Percentiles rank a stretch among this genome's conserved stretches.
These are phyloP conservation scores for Hura crepitans DNA, from an alignment of 441 rosid genomes.

Conservation along the genomic window DNA sequence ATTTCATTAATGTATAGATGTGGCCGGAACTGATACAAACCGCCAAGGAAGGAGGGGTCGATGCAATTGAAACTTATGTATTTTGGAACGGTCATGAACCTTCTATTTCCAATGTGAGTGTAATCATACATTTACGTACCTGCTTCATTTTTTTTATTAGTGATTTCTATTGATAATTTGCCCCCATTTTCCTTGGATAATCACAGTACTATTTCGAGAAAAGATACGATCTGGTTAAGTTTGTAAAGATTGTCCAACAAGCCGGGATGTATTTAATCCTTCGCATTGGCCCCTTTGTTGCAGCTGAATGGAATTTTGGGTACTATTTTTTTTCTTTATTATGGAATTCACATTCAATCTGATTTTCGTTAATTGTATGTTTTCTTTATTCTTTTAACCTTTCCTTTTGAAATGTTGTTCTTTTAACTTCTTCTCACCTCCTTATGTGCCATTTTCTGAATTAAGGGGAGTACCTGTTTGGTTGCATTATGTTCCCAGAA, in stretches of 20 bases:
- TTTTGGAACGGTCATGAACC: conserved; percentile 96
- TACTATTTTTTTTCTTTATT: conserved; percentile 19
- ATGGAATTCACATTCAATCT: conserved; percentile 3
- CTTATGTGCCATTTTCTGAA: conserved; percentile 14
- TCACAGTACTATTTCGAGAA: conserved; percentile 73
- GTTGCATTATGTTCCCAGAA: conserved; percentile 86
- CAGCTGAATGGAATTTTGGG: conserved; percentile 98
- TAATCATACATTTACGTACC: neutral
- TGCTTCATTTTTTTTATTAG: neutral
- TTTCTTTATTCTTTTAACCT: too few relatives aligned
- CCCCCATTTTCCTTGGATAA: neutral
- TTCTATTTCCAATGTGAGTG: conserved; percentile 59
- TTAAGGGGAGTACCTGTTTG: conserved; percentile 87
- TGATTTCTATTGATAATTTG: neutral
- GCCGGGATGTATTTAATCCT: conserved; percentile 88
- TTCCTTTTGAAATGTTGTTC: too few relatives aligned
- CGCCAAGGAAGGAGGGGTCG: conserved; percentile 86
- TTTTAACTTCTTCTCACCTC: neutral
- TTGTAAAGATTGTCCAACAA: conserved; percentile 74
- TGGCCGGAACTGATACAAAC: conserved; percentile 84
- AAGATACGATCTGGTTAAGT: conserved; percentile 81
- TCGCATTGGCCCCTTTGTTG: conserved; percentile 89
- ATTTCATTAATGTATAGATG: conserved; percentile 43
- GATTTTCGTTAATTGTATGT: too few relatives aligned
- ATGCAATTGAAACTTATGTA: conserved; percentile 80